phyloP scores from a whole-genome alignment of 2,329 filamentous ascomycete species.

The Saccharata proteae region DNA sequence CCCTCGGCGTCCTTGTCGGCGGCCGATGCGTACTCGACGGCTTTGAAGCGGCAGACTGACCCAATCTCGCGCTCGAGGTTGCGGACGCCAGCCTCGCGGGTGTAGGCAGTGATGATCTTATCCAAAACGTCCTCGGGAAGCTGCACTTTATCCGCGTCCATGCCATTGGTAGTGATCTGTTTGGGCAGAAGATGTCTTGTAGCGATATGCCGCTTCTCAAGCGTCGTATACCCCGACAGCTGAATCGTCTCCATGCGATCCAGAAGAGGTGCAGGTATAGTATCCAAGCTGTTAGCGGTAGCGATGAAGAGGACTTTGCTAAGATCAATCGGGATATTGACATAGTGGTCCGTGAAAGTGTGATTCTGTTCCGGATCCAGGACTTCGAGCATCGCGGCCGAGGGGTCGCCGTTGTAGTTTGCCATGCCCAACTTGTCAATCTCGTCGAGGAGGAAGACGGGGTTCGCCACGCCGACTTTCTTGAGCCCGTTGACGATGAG shows the following conservation, averaged over 20 bases:
- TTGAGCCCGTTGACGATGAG: conserved; percentile 86
- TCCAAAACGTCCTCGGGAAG: conserved; percentile 78
- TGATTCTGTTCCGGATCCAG: conserved; percentile 95
- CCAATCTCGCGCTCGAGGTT: conserved; percentile 94
- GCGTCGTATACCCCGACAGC: conserved; percentile 86
- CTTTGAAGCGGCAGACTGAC: conserved; percentile 86
- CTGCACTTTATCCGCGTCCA: conserved; percentile 60
- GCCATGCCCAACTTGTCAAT: conserved; percentile 92
- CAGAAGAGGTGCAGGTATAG: conserved; percentile 83
- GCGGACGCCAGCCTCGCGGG: conserved; percentile 87
- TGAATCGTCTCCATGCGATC: conserved; percentile 96
- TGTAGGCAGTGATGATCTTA: conserved; percentile 94
- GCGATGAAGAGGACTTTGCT: conserved; percentile 97
- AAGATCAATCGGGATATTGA: conserved; percentile 88
- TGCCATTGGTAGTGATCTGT: conserved; percentile 82
- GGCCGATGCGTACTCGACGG: conserved; percentile 86
- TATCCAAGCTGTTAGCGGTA: conserved; percentile 88
- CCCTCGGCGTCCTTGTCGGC: conserved; percentile 56
- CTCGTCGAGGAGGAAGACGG: conserved; percentile 90
- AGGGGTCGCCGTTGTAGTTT: conserved; percentile 90
- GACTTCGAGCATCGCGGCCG: conserved; percentile 95
- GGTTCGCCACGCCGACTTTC: conserved; percentile 91
- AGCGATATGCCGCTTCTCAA: conserved; percentile 94
- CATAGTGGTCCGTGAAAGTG: conserved; percentile 89
- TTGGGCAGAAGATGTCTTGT: conserved; percentile 90